Evolutionary conservation across 208 protist genomes (phyloP), one percentile per base, ranked within the genome.

Genomic region (Acanthamoeba royreba): DNA sequence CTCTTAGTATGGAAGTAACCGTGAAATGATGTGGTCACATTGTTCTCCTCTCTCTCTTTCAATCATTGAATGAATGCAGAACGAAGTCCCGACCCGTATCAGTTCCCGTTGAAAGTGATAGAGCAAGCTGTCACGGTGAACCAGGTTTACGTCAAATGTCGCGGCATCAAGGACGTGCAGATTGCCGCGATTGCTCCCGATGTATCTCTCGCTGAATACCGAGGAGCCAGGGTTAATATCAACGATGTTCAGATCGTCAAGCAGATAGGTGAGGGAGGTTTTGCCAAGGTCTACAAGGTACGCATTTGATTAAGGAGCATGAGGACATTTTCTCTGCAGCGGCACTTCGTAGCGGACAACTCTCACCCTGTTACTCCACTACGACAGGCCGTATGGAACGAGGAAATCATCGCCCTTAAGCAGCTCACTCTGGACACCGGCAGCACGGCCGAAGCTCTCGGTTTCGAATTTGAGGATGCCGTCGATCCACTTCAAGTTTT

Each of bases 191-290:
- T 92, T 8, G 87, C 87, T 13, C 87, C 87, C 25, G 87, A 92
- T 69, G 61, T 92, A 38, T 35, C 87, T 90, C 53, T 92, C 42
- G 46, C 87, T 25, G 87, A 92, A 61, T 92, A 79, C 87, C 72
- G 55, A 11, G 87, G 87, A 52, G 87, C 87, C 7, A 2, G 47
- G 47, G 87, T 92, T 17, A 61, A 92, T 2, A 79, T 79, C 61
- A 72, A 79, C 33, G 87, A 92, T 25, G 33, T 92, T 42, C 25
- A 92, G 45, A 46, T 92, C 63, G 52, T 92, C 63, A 92, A 92
- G 47, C 87, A 92, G 87, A 92, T 92, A 25, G 87, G 87, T 28
- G 87, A 92, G 28, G 87, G 87, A 79, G 87, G 87, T 40, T 92
- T 92, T 35, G 83, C 83, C 35, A 90, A 90, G 22, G 83, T 90